Percentiles rank a stretch among this genome's conserved stretches.
Evolutionary conservation across 495 filamentous ascomycete species (phyloP).

Genomic region (Tuber calosporum): DNA sequence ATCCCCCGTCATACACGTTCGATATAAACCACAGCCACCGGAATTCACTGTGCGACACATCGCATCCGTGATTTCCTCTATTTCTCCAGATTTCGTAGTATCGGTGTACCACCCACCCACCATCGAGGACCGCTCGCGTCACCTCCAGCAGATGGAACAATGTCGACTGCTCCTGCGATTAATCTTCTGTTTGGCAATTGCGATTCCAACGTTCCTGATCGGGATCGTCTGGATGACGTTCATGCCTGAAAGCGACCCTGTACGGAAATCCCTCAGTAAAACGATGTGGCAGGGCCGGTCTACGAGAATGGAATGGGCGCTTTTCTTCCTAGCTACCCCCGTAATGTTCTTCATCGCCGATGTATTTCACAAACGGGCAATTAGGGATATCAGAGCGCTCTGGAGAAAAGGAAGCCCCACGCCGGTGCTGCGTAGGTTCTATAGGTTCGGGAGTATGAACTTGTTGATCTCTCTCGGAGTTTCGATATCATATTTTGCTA

Average conservation of each 20-base stretch:
- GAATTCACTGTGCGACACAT: constrained; percentile 68
- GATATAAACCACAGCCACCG: constrained; percentile 61
- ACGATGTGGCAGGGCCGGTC: constrained; percentile 63
- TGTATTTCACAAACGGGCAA: constrained; percentile 67
- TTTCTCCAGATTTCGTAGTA: constrained; percentile 57
- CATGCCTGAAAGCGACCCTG: constrained; percentile 51
- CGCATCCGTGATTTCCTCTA: constrained; percentile 54
- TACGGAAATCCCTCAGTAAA: constrained; percentile 57
- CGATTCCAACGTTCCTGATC: constrained; percentile 81
- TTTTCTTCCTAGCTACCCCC: constrained; percentile 77
- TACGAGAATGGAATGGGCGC: constrained; percentile 66
- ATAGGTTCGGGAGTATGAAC: constrained; percentile 93
- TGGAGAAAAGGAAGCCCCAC: constrained; percentile 71
- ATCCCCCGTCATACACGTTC: constrained; percentile 61
- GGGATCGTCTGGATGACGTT: constrained; percentile 86
- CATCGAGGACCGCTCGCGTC: constrained; percentile 70
- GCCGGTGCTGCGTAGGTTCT: constrained; percentile 69
- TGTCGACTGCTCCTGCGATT: constrained; percentile 56
- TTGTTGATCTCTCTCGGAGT: constrained; percentile 86
- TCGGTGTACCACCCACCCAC: constrained; percentile 70
- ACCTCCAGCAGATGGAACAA: constrained; percentile 59
- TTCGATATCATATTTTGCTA: constrained; percentile 75
- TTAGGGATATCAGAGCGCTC: constrained; percentile 68
- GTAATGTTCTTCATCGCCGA: constrained; percentile 83
- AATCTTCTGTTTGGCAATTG: constrained; percentile 58